Evolutionary conservation across 306 rosid species (phyloP), one percentile per base, ranked within the genome.

Genomic region (Cercis canadensis): DNA sequence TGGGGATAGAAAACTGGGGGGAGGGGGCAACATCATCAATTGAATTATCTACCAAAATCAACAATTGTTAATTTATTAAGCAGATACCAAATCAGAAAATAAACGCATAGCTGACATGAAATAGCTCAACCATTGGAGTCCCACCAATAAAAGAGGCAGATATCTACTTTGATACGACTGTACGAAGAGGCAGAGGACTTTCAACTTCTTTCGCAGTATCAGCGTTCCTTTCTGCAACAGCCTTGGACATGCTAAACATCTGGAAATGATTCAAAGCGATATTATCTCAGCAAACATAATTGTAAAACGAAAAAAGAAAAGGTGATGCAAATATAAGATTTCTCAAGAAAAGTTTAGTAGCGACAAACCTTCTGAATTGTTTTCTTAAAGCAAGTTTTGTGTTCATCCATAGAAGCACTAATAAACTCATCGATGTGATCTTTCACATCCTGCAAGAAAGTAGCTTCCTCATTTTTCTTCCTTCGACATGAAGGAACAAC

Each of bases 191-290:
- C 58, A 83, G 59, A 58, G 86, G 67, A 65, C 85, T 80, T 69
- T 80, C 87, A 63, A 86, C 82, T 54, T 73, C 86, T 67, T 72
- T 78, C 24, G 50, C 50, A 44, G 82, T 41, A 32, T 67, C 76
- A 39, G 80, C 33, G 43, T 12, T 83, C 78, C 69, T 80, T 59
- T 80, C 78, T 36, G 87, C 74, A 56, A 86, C 85, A 60, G 74
- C 67, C 81, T 86, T 83, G 16, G 87, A 86, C 82, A 86, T 80
- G 11, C 78, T 61, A 67, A 86, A 83, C 87, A 86, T 83, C 90
- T 86, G 82, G 41, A 68, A 69, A 47, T 4, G 31, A 61, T 47
- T 13, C 32, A 18, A 43, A 67, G 18, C 21, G 4, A 53, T 13
- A 13, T 8, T 33, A 24, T 50, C 21, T 24, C 29, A 24, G 29